These are phyloP conservation scores for Acanthamoeba lenticulata DNA, from an alignment of 208 protist genomes.

Conservation along the genomic window DNA sequence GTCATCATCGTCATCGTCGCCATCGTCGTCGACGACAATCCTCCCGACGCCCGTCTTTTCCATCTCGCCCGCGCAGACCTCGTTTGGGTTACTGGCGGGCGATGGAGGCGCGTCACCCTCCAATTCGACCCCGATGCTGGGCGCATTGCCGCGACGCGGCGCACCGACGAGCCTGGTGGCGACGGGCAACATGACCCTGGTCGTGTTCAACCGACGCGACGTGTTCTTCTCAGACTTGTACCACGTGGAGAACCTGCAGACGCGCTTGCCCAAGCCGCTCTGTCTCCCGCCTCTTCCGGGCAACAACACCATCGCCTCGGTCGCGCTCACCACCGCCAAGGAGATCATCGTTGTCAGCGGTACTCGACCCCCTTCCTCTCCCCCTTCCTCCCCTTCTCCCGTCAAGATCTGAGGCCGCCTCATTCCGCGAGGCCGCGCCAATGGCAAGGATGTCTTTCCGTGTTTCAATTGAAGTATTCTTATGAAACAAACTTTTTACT, in stretches of 20 bases:
- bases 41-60: slow-evolving; percentile 17
- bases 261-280: background rate
- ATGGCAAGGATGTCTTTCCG: background rate
- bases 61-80: background rate
- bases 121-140: background rate
- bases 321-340: background rate
- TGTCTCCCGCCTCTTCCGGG: background rate
- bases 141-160: background rate
- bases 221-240: slow-evolving; percentile 8
- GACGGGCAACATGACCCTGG: background rate
- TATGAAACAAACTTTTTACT: background rate
- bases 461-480: slow-evolving; percentile 46
- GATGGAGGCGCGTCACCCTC: background rate
- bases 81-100: background rate
- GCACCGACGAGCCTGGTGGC: background rate
- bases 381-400: background rate
- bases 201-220: slow-evolving; percentile 14
- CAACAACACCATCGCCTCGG: background rate
- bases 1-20: background rate
- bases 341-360: background rate
- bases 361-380: background rate
- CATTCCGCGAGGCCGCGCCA: too few relatives aligned
- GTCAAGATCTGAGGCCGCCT: background rate
- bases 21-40: background rate
- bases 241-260: background rate